Evolutionary conservation across 495 filamentous ascomycete genomes (phyloP).

Genomic region (Daldinia concentrica): DNA sequence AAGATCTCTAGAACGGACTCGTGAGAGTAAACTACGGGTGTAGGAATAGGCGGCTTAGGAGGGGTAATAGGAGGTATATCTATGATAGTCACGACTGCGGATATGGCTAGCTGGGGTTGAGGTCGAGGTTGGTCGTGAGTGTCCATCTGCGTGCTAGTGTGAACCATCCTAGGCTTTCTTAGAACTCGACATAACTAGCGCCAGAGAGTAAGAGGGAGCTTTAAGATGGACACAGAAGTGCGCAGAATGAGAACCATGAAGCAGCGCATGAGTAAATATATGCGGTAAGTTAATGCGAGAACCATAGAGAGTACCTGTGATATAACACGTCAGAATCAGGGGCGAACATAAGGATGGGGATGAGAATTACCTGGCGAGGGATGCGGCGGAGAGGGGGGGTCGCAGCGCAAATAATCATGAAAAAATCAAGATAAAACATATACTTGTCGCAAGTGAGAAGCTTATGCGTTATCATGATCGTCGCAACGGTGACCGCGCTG

Average conservation of each 20-base stretch:
- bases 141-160: constrained; percentile 2
- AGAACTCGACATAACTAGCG: background rate
- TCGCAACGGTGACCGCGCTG: background rate
- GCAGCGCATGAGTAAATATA: background rate
- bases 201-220: background rate
- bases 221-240: background rate
- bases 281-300: background rate
- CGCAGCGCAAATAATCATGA: background rate
- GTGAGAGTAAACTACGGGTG: background rate
- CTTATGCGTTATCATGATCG: background rate
- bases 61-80: background rate
- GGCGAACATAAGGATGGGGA: background rate
- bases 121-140: background rate
- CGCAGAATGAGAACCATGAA: background rate
- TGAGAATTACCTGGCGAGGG: background rate
- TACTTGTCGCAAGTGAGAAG: background rate
- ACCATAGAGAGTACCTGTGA: background rate
- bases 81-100: background rate
- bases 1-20: background rate
- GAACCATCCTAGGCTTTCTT: background rate
- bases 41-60: background rate
- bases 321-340: background rate
- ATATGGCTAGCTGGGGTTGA: background rate
- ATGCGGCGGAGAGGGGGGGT: background rate
- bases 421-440: background rate